A percentile compares a stretch with the other conserved stretches of the same genome.
These are phyloP conservation scores for Pistacia vera DNA, from an alignment of 345 rosid species.

Conservation along the genomic window DNA sequence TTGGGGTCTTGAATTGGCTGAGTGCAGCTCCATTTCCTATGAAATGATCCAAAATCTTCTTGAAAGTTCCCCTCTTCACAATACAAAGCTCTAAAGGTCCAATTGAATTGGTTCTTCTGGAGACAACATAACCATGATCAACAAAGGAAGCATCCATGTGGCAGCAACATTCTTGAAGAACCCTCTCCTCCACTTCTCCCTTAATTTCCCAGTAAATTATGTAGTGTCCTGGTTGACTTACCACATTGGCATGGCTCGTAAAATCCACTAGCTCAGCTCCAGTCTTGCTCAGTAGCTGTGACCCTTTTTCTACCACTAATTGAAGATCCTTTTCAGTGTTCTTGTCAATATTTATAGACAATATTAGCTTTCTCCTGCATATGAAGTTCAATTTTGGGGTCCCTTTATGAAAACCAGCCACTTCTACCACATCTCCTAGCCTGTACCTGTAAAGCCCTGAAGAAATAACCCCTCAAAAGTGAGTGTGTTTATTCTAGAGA, in stretches of 20 bases:
- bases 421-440: slow-evolving; percentile 92
- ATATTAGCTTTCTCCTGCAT: slow-evolving; percentile 82
- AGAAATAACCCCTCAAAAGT: neutral
- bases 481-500: neutral
- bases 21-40: slow-evolving; percentile 76
- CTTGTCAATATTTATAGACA: slow-evolving; percentile 89
- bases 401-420: slow-evolving; percentile 68
- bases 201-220: slow-evolving; percentile 87
- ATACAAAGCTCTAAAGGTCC: slow-evolving; percentile 88
- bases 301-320: slow-evolving; percentile 69
- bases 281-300: slow-evolving; percentile 46
- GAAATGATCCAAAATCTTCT: slow-evolving; percentile 70
- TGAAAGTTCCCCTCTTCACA: slow-evolving; percentile 73
- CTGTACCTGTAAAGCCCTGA: slow-evolving; percentile 81
- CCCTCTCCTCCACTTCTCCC: slow-evolving; percentile 71
- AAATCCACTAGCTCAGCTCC: slow-evolving; percentile 79
- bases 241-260: slow-evolving; percentile 77
- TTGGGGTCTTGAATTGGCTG: slow-evolving; percentile 95
- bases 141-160: slow-evolving; percentile 80
- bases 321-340: slow-evolving; percentile 95
- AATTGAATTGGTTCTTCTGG: slow-evolving; percentile 70
- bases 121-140: slow-evolving; percentile 83
- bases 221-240: slow-evolving; percentile 76
- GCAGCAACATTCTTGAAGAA: slow-evolving; percentile 67
- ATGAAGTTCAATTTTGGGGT: slow-evolving; percentile 87